Percentiles rank a stretch among this genome's conserved stretches.
Conservation (phyloP, 345 rosid species). For the Syzygium jambos region DNA sequence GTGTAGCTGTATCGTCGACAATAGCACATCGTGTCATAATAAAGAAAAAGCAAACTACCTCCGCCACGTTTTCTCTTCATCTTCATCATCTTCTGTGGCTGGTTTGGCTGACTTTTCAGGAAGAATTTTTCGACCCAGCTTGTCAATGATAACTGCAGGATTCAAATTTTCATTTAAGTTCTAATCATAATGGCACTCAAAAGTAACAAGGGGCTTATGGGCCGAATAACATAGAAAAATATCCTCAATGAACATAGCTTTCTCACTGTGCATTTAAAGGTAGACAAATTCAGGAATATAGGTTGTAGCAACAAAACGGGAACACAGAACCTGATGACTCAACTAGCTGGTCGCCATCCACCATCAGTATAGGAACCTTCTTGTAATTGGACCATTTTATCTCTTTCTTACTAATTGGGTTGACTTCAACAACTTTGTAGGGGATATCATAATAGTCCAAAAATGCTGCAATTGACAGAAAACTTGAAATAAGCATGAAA, state of each 20-base stretch:
- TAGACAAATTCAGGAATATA: not conserved
- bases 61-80: conserved; percentile 34
- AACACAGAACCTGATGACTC: conserved; percentile 30
- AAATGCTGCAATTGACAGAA: conserved; percentile 21
- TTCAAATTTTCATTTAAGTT: not conserved
- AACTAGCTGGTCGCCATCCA: conserved; percentile 40
- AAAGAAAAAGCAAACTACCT: conserved; percentile 4
- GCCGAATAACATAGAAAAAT: not conserved
- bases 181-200: not conserved
- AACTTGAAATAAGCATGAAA: not conserved
- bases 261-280: not conserved
- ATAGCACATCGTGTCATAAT: not conserved
- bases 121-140: conserved; percentile 16
- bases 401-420: conserved; percentile 40
- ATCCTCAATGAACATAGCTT: not conserved
- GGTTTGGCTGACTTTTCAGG: not conserved
- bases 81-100: conserved; percentile 2
- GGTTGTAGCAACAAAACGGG: not conserved
- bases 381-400: conserved; percentile 41
- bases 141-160: conserved; percentile 22
- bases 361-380: conserved; percentile 40
- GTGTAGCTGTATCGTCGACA: not conserved
- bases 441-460: conserved; percentile 39
- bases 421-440: conserved; percentile 44
- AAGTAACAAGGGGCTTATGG: not conserved